A percentile compares a stretch with the other conserved stretches of the same genome.
phyloP scores from a whole-genome alignment of 768 basidiomycete species.

The Phanerodontia chrysosporium region DNA sequence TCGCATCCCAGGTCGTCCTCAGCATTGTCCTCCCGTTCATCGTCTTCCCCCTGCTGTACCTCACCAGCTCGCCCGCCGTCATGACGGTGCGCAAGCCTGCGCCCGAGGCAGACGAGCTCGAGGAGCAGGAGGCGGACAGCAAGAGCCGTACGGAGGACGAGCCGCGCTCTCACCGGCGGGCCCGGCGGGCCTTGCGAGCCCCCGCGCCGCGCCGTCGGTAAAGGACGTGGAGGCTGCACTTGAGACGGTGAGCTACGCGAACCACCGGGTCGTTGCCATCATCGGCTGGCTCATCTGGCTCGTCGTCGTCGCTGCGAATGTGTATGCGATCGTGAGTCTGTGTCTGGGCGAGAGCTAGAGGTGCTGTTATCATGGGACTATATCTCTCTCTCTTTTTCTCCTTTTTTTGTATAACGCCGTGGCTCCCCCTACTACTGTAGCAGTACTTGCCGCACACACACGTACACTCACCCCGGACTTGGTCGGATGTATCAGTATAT shows the following conservation, averaged over 20 bases:
- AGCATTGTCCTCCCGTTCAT: slow-evolving; percentile 84
- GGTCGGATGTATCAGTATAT: too few relatives aligned
- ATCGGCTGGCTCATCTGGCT: slow-evolving; percentile 61
- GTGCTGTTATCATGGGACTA: background rate
- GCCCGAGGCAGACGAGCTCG: background rate
- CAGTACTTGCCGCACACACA: too few relatives aligned
- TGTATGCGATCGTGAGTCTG: slow-evolving; percentile 69
- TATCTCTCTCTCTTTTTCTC: too few relatives aligned
- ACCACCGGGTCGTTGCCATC: slow-evolving; percentile 42
- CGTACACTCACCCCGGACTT: too few relatives aligned
- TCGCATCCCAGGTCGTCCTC: slow-evolving; percentile 80
- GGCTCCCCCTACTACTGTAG: too few relatives aligned
- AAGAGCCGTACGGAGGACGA: too few relatives aligned
- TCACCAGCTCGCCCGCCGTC: slow-evolving; percentile 61
- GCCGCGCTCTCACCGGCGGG: background rate
- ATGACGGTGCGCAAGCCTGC: slow-evolving; percentile 55
- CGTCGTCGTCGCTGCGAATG: slow-evolving; percentile 65
- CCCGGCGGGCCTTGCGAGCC: background rate
- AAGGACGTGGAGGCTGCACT: slow-evolving; percentile 20
- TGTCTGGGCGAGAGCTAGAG: slow-evolving; percentile 32
- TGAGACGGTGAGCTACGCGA: slow-evolving; percentile 59
- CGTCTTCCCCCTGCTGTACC: slow-evolving; percentile 73
- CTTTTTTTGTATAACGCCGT: too few relatives aligned
- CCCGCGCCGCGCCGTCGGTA: background rate
- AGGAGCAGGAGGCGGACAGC: background rate